Evolutionary conservation across 805 yeast species (phyloP), one percentile per base, ranked within the genome.

Genomic region (Teunomyces tritomae): DNA sequence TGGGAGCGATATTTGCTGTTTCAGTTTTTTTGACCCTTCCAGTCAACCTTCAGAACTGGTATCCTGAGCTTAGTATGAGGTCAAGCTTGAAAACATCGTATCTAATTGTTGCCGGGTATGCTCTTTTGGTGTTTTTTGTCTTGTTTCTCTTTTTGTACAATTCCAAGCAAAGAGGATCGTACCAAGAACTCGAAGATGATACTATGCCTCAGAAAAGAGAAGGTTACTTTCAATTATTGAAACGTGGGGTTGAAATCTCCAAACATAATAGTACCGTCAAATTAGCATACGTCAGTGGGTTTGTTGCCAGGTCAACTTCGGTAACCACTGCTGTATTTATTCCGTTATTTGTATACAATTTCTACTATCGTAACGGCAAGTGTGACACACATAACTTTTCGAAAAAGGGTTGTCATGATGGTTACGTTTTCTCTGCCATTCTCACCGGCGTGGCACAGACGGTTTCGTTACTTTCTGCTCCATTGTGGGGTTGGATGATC

Each of bases 1-100:
- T 80, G 13, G 90, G 90, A 43, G 90, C 89, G 1, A 74, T 85
- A 1, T 77, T 82, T 50, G 74, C 88, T 0, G 88, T 83, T 0
- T 58, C 77, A 1, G 62, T 74, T 35, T 74, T 81, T 36, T 62
- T 85, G 16, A 77, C 88, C 10, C 62, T 85, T 16, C 89, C 89
- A 0, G 73, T 78, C 1, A 68, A 63, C 49, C 67, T 80, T 48
- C 78, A 76, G 9, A 57, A 64, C 14, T 52, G 57, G 8, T 68
- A 64, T 43, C 75, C 81, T 13, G 75, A 57, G 14, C 40, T 63
- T 5, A 45, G 62, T n/a, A 49, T 77, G 6, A 66, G 64, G 13
- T 62, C 56, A 5, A 77, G 83, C 1, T 59, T 84, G 46, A 70
- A 71, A 51, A 54, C 60, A 11, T 64, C 89, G 1, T 85, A 82